Evolutionary conservation across 257 asterid genomes (phyloP), one percentile per base, ranked within the genome.

Genomic region (Ophiorrhiza pumila): DNA sequence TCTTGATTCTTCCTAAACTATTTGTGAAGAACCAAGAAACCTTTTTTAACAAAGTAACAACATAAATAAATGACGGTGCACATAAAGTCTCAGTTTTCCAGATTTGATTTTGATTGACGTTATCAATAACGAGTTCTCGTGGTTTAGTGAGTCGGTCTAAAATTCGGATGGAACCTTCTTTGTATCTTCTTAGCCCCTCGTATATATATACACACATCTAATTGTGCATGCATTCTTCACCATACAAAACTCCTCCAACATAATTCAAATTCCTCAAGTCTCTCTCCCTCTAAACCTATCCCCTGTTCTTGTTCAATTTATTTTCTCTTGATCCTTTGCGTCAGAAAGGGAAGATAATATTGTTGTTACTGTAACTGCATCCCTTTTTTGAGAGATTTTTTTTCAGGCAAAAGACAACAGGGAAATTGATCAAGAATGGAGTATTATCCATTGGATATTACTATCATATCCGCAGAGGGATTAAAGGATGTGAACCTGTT

Each of bases 401-500:
- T 10, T 50, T n/a, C n/a, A 45, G 17, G n/a, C 14, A 4, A 4
- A 45, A 41, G 20, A 17, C 4, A 32, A 5, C 49, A 56, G 22
- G 68, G 70, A 11, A 15, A 56, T 57, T 15, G 9, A 35, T 47
- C 23, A 65, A 60, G 56, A 32, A 79, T 80, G 84, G 80, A 77
- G 20, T 75, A 45, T 7, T 81, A 79, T 59, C 72, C 75, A 2
- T 71, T 83, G 65, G 85, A 83, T n/a, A 31, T 83, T 32, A 80
- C 82, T 65, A 41, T 83, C 10, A 68, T 83, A 11, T 80, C 83
- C 7, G 87, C 85, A 31, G 83, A 80, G 17, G 77, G 61, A 41
- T 11, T 83, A 43, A 83, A 83, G 76, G 50, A 83, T 27, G 83
- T 83, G 14, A 83, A 80, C 65, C 7, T 71, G 50, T 78, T 83